Conservation (phyloP, 345 rosid species). For the Brassica carinata region DNA sequence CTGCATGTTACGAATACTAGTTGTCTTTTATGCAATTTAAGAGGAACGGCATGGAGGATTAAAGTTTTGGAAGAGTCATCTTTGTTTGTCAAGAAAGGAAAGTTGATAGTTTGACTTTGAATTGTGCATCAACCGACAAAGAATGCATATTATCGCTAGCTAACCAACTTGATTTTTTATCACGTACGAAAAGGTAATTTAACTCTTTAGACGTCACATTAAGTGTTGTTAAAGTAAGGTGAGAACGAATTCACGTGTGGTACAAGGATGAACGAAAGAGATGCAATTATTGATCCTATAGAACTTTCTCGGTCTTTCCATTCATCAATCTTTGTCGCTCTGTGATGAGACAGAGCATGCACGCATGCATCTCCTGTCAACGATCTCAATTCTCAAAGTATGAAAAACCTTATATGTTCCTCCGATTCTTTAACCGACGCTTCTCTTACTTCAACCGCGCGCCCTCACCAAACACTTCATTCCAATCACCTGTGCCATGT, state of each 20-base stretch:
- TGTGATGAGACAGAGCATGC: slow-evolving; percentile 47
- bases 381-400: slow-evolving; percentile 51
- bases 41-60: neutral
- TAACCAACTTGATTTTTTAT: neutral
- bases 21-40: neutral
- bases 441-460: slow-evolving; percentile 56
- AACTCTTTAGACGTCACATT: neutral
- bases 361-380: slow-evolving; percentile 38
- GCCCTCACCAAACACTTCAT: slow-evolving; percentile 55
- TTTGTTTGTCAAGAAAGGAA: neutral
- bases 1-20: neutral
- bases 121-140: neutral
- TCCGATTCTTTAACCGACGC: slow-evolving; percentile 50
- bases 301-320: slow-evolving; percentile 47
- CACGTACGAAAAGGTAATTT: neutral
- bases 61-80: neutral
- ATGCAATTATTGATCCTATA: neutral
- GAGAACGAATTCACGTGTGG: slow-evolving; percentile 6
- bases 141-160: neutral
- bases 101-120: slow-evolving; percentile 17
- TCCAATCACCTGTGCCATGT: slow-evolving; percentile 48
- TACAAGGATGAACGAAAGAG: slow-evolving; percentile 18
- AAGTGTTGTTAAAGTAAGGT: neutral
- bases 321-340: slow-evolving; percentile 52
- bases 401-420: slow-evolving; percentile 46